A percentile compares a stretch with the other conserved stretches of the same genome.
These are phyloP conservation scores for Cercis canadensis DNA, from an alignment of 306 rosid genomes.

Conservation along the genomic window DNA sequence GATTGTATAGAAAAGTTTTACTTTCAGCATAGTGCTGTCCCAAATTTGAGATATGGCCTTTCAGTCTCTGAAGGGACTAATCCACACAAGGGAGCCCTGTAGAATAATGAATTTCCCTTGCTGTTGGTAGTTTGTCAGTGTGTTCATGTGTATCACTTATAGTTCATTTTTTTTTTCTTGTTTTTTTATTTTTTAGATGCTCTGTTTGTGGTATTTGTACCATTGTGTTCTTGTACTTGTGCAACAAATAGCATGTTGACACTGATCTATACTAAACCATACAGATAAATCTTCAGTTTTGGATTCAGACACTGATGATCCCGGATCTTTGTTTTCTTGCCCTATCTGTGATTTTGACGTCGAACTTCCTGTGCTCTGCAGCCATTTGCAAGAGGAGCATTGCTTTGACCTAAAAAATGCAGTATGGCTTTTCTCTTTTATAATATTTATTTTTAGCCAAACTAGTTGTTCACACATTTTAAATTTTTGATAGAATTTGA, in stretches of 20 bases:
- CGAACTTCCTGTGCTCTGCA: constrained; percentile 62
- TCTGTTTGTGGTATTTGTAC: no score
- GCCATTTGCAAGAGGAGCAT: constrained; percentile 82
- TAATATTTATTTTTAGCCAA: not conserved
- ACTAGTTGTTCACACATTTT: not conserved
- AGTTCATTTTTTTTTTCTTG: no score
- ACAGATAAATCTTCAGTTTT: constrained; percentile 51
- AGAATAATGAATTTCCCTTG: no score
- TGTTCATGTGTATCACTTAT: no score
- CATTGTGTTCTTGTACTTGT: not conserved
- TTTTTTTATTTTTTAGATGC: not conserved
- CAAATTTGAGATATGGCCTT: no score
- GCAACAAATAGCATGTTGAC: constrained; percentile 9
- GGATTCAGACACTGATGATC: constrained; percentile 71
- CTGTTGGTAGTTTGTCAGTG: no score
- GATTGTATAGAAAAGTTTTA: no score
- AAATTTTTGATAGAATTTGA: no score
- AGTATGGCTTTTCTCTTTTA: constrained; percentile 49
- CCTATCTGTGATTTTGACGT: constrained; percentile 90
- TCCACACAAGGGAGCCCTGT: no score
- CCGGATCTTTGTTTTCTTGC: constrained; percentile 62
- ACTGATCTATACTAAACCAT: constrained; percentile 18
- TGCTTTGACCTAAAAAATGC: constrained; percentile 75
- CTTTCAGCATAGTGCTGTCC: no score
- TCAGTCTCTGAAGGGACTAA: no score